Conservation (phyloP, 257 asterid genomes). For the Nemophila menziesii region DNA sequence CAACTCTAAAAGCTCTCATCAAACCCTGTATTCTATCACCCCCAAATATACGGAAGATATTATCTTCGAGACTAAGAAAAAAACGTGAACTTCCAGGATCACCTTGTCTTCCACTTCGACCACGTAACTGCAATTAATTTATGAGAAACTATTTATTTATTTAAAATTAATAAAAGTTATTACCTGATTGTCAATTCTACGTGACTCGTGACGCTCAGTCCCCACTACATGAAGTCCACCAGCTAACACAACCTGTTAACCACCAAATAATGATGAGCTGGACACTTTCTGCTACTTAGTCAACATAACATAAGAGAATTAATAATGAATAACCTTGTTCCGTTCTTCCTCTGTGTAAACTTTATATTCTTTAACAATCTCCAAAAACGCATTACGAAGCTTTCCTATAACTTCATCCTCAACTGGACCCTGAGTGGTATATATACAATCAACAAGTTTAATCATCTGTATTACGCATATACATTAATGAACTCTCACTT, state of each 20-base stretch:
- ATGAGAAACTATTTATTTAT: too few relatives aligned
- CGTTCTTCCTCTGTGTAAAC: constrained; percentile 75
- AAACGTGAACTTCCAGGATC: constrained; percentile 99
- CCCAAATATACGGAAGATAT: constrained; percentile 93
- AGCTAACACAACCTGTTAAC: constrained; percentile 67
- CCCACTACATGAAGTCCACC: constrained; percentile 99
- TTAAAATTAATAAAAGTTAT: too few relatives aligned
- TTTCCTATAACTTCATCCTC: constrained; percentile 79
- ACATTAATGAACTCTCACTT: constrained; percentile 38
- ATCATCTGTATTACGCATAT: too few relatives aligned
- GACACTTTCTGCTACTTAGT: background rate
- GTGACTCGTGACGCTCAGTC: constrained; percentile 97
- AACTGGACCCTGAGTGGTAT: constrained; percentile 83
- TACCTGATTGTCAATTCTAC: constrained; percentile 98
- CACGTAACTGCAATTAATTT: constrained; percentile 68
- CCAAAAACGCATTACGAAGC: constrained; percentile 75
- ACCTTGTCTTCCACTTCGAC: constrained; percentile 99
- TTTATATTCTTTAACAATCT: constrained; percentile 73
- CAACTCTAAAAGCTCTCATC: constrained; percentile 99
- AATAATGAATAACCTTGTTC: constrained; percentile 78
- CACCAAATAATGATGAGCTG: constrained; percentile 5
- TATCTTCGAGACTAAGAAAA: constrained; percentile 97
- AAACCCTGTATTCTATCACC: constrained; percentile 99
- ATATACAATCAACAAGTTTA: too few relatives aligned
- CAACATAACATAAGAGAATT: too few relatives aligned